phyloP scores from a whole-genome alignment of 495 filamentous ascomycete species.

The Trichoderma virens region DNA sequence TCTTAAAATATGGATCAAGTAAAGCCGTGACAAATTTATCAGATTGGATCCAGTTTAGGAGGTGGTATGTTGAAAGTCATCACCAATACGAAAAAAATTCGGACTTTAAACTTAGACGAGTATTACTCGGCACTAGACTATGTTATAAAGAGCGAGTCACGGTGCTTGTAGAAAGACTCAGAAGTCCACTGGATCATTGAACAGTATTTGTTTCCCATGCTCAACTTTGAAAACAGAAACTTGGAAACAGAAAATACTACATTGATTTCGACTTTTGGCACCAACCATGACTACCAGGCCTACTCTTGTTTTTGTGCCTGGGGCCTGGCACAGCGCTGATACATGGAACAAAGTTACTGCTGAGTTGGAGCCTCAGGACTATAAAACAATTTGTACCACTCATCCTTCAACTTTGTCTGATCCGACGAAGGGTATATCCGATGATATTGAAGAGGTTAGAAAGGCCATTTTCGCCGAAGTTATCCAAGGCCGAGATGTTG shows the following conservation, averaged over 20 bases:
- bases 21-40: neutral
- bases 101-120: neutral
- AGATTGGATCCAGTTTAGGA: neutral
- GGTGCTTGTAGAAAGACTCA: no score
- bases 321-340: conserved; percentile 37
- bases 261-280: neutral
- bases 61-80: neutral
- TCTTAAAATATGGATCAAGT: neutral
- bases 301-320: conserved; percentile 38
- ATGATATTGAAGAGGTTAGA: conserved; percentile 28
- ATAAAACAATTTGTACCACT: conserved; percentile 27
- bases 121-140: neutral
- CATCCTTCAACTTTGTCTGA: conserved; percentile 29
- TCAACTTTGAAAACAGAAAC: neutral
- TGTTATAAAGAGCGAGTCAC: neutral
- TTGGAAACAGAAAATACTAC: neutral
- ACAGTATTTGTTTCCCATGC: no score
- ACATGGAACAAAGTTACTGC: conserved; percentile 28
- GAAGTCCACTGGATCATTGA: no score
- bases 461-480: conserved; percentile 25
- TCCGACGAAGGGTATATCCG: conserved; percentile 18
- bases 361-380: conserved; percentile 27
- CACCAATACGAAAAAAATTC: neutral
- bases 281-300: conserved; percentile 15
- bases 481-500: conserved; percentile 33